These are phyloP conservation scores for Perilla frutescens DNA, from an alignment of 257 asterid species.

Conservation along the genomic window DNA sequence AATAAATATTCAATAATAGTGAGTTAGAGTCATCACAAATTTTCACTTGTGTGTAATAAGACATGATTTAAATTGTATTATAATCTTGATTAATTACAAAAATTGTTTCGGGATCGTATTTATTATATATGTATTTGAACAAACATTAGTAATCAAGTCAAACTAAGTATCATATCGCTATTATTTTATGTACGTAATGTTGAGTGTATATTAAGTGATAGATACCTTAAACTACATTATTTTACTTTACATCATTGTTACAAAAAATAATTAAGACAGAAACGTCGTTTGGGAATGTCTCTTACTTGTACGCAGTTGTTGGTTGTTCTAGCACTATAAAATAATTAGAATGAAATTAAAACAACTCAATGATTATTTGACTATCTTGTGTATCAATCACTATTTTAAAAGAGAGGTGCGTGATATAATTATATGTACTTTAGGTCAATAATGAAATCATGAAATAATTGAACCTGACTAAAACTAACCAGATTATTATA, in stretches of 20 bases:
- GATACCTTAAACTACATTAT: not conserved
- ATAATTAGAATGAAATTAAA: not conserved
- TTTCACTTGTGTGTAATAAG: no score
- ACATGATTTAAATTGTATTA: no score
- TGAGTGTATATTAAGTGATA: not conserved
- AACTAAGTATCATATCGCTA: not conserved
- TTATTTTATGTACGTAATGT: not conserved
- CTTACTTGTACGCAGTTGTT: not conserved
- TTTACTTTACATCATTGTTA: not conserved
- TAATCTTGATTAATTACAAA: no score
- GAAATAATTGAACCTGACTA: conserved; percentile 34
- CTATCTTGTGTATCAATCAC: conserved; percentile 4
- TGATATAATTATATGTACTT: conserved; percentile 30
- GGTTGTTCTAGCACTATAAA: conserved; percentile 6
- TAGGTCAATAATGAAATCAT: conserved; percentile 35
- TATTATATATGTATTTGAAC: not conserved
- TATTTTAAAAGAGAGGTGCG: not conserved
- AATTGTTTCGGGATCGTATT: no score
- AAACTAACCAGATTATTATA: conserved; percentile 20
- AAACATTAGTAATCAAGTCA: not conserved
- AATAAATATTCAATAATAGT: no score
- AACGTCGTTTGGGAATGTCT: not conserved
- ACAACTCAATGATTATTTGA: conserved; percentile 9
- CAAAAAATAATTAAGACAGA: not conserved
- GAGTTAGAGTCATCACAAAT: no score